These are phyloP conservation scores for Artemisia argyi DNA, from an alignment of 129 eudicot species.

Conservation along the genomic window DNA sequence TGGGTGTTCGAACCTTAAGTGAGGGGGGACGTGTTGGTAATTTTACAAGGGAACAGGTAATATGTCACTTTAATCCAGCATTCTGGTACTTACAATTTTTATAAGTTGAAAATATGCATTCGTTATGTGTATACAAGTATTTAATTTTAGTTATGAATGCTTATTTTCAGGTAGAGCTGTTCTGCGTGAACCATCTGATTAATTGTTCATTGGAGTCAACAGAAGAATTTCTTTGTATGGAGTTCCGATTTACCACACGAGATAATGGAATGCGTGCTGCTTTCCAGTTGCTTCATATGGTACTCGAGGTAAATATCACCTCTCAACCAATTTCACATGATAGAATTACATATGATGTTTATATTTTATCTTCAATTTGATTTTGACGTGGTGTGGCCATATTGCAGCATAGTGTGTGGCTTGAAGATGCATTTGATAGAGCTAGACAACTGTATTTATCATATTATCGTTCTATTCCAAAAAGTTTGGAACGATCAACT, in stretches of 20 bases:
- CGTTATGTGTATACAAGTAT: slow-evolving; percentile 16
- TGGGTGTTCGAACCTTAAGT: slow-evolving; percentile 96
- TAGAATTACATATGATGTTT: neutral
- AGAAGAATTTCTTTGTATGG: slow-evolving; percentile 98
- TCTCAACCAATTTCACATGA: neutral
- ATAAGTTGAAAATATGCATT: neutral
- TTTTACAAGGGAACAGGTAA: slow-evolving; percentile 96
- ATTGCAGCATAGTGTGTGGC: slow-evolving; percentile 98
- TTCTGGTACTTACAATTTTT: neutral
- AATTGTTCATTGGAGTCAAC: slow-evolving; percentile 98
- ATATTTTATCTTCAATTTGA: slow-evolving; percentile 9
- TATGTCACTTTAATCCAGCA: neutral
- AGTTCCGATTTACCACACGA: slow-evolving; percentile 93
- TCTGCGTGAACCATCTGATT: slow-evolving; percentile 93
- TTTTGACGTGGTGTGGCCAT: slow-evolving; percentile 11
- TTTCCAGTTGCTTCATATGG: slow-evolving; percentile 99
- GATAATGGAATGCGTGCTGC: slow-evolving; percentile 99
- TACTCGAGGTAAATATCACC: slow-evolving; percentile 72
- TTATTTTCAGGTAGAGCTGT: slow-evolving; percentile 74
- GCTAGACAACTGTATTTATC: slow-evolving; percentile 94
- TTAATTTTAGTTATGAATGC: neutral
- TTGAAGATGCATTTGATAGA: slow-evolving; percentile 98
- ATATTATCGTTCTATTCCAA: slow-evolving; percentile 92
- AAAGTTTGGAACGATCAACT: slow-evolving; percentile 97
- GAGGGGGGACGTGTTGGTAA: slow-evolving; percentile 99